These are phyloP conservation scores for Spathaspora passalidarum DNA, from an alignment of 805 yeast species.

Conservation along the genomic window DNA sequence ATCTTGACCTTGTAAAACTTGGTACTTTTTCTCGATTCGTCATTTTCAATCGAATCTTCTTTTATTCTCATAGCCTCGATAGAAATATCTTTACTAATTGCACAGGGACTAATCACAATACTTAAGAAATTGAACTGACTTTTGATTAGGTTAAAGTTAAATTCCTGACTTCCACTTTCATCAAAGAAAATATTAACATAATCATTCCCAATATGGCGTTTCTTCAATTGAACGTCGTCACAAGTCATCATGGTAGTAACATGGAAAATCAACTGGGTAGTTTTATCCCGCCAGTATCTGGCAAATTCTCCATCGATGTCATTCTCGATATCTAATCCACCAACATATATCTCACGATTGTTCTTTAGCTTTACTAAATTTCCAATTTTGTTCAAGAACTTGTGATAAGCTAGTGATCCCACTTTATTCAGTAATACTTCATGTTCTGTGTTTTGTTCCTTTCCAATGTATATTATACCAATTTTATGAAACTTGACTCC, in stretches of 20 bases:
- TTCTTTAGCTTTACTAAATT: constrained; percentile 52
- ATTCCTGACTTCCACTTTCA: constrained; percentile 56
- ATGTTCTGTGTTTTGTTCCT: constrained; percentile 57
- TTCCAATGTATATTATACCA: constrained; percentile 74
- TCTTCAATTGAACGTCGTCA: constrained; percentile 42
- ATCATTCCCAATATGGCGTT: constrained; percentile 84
- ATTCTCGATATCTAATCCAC: constrained; percentile 73
- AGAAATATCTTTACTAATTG: constrained; percentile 13
- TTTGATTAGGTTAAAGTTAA: constrained; percentile 66
- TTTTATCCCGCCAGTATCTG: constrained; percentile 67
- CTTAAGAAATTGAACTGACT: constrained; percentile 83
- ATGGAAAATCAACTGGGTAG: constrained; percentile 72
- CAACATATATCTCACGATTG: constrained; percentile 53
- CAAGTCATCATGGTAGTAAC: constrained; percentile 81
- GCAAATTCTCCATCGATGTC: constrained; percentile 77
- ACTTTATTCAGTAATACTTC: constrained; percentile 61
- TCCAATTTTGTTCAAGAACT: constrained; percentile 61
- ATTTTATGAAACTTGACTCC: constrained; percentile 74
- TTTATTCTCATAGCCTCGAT: constrained; percentile 4
- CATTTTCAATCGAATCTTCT: not conserved
- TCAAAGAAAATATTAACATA: constrained; percentile 79
- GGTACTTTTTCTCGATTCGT: not conserved
- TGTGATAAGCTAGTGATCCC: constrained; percentile 64
- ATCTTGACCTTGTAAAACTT: constrained; percentile 56
- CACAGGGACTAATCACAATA: constrained; percentile 70